These are phyloP conservation scores for Oxytropis ochrocephala DNA, from an alignment of 306 rosid species.

Conservation along the genomic window DNA sequence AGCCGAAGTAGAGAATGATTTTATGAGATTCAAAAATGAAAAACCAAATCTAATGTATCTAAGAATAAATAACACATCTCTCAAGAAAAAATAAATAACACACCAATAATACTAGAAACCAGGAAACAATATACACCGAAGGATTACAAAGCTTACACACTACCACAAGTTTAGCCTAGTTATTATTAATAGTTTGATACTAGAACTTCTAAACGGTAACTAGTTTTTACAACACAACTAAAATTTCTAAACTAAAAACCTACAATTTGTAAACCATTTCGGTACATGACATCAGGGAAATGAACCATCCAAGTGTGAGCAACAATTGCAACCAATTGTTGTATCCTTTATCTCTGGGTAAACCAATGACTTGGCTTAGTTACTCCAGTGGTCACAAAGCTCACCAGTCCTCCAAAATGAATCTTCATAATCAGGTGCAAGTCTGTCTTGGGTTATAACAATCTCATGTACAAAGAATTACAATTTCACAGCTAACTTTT, in stretches of 20 bases:
- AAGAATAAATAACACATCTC: too few species aligned
- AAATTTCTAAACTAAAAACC: neutral
- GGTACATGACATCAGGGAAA: neutral
- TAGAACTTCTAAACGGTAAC: neutral
- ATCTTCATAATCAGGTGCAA: neutral
- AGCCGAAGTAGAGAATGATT: too few species aligned
- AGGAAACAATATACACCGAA: too few species aligned
- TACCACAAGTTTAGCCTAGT: too few species aligned
- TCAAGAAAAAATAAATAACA: too few species aligned
- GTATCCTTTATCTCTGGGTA: neutral
- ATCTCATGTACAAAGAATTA: slow-evolving; percentile 25
- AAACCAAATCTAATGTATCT: too few species aligned
- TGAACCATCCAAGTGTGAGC: neutral
- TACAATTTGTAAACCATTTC: neutral
- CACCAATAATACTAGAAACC: too few species aligned
- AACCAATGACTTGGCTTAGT: neutral
- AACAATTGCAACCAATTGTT: neutral
- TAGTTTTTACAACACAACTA: slow-evolving; percentile 2
- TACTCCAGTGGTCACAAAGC: neutral
- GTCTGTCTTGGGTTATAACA: slow-evolving; percentile 16
- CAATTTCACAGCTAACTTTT: slow-evolving; percentile 10
- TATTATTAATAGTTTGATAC: too few species aligned
- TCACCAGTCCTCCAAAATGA: neutral
- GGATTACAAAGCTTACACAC: too few species aligned
- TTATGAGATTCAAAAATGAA: too few species aligned